Conservation (phyloP, 768 basidiomycete genomes). For the Collybia sp. region DNA sequence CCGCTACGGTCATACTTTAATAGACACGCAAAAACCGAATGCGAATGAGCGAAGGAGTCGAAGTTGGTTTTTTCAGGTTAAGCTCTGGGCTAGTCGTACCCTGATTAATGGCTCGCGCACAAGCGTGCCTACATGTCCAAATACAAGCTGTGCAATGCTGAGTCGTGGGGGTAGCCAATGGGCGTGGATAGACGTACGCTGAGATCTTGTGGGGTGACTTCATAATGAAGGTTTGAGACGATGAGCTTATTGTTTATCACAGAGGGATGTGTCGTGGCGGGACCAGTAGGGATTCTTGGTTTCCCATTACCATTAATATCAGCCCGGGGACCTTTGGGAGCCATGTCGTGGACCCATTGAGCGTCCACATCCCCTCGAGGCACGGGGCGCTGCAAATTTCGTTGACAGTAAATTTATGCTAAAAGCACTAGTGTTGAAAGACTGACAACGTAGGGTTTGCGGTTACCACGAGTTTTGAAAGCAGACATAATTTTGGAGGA, state of each 20-base stretch:
- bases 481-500: conserved; percentile 11
- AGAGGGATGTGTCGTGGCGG: conserved; percentile 30
- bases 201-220: conserved; percentile 84
- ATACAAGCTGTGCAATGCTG: conserved; percentile 58
- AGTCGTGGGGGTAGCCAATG: background rate
- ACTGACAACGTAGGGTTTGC: conserved; percentile 41
- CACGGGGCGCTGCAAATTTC: conserved; percentile 44
- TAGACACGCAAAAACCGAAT: conserved; percentile 25
- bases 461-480: conserved; percentile 20
- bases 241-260: conserved; percentile 46
- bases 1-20: conserved; percentile 94
- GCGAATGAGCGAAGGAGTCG: conserved; percentile 36
- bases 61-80: conserved; percentile 58
- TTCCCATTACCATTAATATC: conserved; percentile 16
- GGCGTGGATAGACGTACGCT: conserved; percentile 49
- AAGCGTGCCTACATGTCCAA: conserved; percentile 90
- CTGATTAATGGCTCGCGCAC: conserved; percentile 90
- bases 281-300: conserved; percentile 17
- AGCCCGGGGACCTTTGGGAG: conserved; percentile 39
- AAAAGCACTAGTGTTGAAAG: background rate
- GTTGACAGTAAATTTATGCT: no score
- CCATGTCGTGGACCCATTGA: conserved; percentile 76
- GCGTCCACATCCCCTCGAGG: conserved; percentile 49
- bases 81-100: conserved; percentile 79
- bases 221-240: conserved; percentile 89